phyloP scores from a whole-genome alignment of 768 basidiomycete genomes.

The Tulasnella sp. region DNA sequence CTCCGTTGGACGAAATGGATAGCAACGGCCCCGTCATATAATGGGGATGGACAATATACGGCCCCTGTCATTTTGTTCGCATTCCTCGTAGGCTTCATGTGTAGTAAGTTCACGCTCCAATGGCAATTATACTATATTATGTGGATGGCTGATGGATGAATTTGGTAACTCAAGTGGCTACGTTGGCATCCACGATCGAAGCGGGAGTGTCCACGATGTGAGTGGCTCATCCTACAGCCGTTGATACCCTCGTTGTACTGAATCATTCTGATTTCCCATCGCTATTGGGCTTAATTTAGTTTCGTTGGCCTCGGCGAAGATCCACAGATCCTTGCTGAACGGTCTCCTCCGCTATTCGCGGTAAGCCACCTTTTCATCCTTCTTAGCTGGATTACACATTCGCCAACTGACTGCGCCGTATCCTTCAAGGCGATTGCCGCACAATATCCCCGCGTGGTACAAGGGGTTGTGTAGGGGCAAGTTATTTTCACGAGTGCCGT shows the following conservation, averaged over 20 bases:
- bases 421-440: background rate
- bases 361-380: conserved; percentile 10
- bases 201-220: conserved; percentile 83
- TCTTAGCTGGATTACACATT: background rate
- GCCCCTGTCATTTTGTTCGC: conserved; percentile 67
- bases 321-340: conserved; percentile 59
- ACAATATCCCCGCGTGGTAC: conserved; percentile 7
- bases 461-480: conserved; percentile 6
- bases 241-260: too few relatives aligned
- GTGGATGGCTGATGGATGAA: background rate
- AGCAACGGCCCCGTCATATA: conserved; percentile 70
- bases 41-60: conserved; percentile 61
- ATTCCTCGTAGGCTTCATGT: conserved; percentile 66
- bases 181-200: conserved; percentile 62
- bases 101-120: conserved; percentile 44
- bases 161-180: conserved; percentile 37
- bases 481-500: too few relatives aligned
- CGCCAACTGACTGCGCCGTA: background rate
- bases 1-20: too few relatives aligned
- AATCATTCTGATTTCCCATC: too few relatives aligned
- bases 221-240: too few relatives aligned
- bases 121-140: background rate
- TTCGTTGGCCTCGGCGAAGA: conserved; percentile 82
- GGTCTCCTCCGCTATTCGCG: conserved; percentile 60
- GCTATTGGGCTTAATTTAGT: too few relatives aligned